These are phyloP conservation scores for Acephala macrosclerotiorum DNA, from an alignment of 2,329 filamentous ascomycete species.

Conservation along the genomic window DNA sequence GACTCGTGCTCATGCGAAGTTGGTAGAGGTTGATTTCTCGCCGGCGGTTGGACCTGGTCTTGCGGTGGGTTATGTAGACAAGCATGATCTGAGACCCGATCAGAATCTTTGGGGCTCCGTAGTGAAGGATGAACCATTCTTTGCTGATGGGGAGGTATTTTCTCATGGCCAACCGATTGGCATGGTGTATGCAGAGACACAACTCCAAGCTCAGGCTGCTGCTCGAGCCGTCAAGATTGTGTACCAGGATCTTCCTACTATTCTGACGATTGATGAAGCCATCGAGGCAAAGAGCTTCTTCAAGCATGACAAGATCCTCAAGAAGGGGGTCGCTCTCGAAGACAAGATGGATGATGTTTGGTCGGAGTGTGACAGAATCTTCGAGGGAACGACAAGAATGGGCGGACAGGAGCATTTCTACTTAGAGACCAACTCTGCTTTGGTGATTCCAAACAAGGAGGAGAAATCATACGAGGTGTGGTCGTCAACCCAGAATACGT, in stretches of 20 bases:
- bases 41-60: conserved; percentile 69
- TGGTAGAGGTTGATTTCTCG: conserved; percentile 77
- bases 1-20: conserved; percentile 84
- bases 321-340: conserved; percentile 78
- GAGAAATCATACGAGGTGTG: conserved; percentile 95
- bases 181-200: conserved; percentile 81
- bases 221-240: conserved; percentile 83
- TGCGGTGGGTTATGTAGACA: conserved; percentile 84
- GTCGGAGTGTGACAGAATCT: conserved; percentile 48
- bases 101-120: conserved; percentile 85
- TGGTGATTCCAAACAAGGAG: conserved; percentile 86
- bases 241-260: conserved; percentile 87
- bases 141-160: conserved; percentile 86
- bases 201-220: conserved; percentile 78
- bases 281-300: conserved; percentile 89
- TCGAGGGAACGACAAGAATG: conserved; percentile 82
- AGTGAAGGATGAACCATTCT: conserved; percentile 82
- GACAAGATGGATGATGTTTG: conserved; percentile 49
- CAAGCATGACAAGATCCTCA: conserved; percentile 79
- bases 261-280: conserved; percentile 93
- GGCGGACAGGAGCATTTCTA: conserved; percentile 98
- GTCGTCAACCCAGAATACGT: conserved; percentile 88
- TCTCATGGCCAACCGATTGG: conserved; percentile 94
- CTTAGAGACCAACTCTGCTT: conserved; percentile 85
- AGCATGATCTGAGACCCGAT: conserved; percentile 76